Evolutionary conservation across 305 asterid species (phyloP).

Genomic region (Rubia balearica): DNA sequence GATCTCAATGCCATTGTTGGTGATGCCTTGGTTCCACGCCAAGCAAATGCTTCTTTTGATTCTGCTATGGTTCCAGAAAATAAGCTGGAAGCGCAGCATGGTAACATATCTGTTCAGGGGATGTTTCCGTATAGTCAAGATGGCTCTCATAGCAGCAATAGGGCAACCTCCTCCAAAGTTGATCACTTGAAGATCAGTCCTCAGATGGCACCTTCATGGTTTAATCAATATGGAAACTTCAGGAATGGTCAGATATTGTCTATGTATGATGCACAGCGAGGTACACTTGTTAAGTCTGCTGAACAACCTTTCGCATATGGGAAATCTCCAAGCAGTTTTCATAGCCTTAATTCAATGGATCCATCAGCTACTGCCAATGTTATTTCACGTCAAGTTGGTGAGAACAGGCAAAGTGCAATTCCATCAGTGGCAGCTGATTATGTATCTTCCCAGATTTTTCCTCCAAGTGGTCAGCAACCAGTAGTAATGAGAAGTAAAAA

Average conservation of each 20-base stretch:
- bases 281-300: slow-evolving; percentile 27
- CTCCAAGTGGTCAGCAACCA: slow-evolving; percentile 29
- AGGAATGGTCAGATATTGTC: slow-evolving; percentile 45
- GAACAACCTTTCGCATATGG: slow-evolving; percentile 37
- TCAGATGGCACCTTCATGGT: slow-evolving; percentile 73
- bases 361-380: slow-evolving; percentile 31
- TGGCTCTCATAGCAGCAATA: slow-evolving; percentile 32
- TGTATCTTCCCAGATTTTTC: slow-evolving; percentile 31
- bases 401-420: slow-evolving; percentile 24
- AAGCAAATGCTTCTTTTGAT: slow-evolving; percentile 40
- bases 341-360: slow-evolving; percentile 33
- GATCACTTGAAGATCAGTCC: slow-evolving; percentile 36
- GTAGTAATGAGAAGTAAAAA: slow-evolving; percentile 44
- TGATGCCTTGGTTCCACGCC: slow-evolving; percentile 26
- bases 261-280: slow-evolving; percentile 29
- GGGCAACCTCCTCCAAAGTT: slow-evolving; percentile 21
- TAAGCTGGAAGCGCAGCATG: slow-evolving; percentile 36
- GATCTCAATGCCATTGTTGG: slow-evolving; percentile 30
- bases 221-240: slow-evolving; percentile 45
- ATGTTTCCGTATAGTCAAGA: slow-evolving; percentile 27
- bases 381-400: slow-evolving; percentile 35
- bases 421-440: slow-evolving; percentile 31
- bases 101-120: slow-evolving; percentile 34
- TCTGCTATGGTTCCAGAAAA: slow-evolving; percentile 33
- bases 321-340: slow-evolving; percentile 36